These are phyloP conservation scores for Aspergillus diversus DNA, from an alignment of 495 filamentous ascomycete species.

Conservation along the genomic window DNA sequence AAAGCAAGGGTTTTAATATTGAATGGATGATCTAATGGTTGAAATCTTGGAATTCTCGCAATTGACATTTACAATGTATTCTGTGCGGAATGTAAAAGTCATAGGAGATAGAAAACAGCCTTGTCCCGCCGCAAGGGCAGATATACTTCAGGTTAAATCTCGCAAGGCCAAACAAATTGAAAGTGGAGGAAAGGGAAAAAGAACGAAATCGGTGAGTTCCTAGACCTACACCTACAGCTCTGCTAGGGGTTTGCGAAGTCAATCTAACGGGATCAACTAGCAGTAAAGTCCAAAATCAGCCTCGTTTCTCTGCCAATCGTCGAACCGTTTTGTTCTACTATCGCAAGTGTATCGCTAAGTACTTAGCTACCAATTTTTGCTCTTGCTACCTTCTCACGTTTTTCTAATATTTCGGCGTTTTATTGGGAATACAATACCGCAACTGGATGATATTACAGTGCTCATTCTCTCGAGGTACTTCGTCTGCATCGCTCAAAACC, in stretches of 20 bases:
- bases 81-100: background rate
- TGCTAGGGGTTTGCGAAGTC: background rate
- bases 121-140: background rate
- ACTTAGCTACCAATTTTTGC: too few species aligned
- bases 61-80: background rate
- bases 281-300: too few species aligned
- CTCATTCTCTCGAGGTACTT: too few species aligned
- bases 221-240: background rate
- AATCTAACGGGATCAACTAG: too few species aligned
- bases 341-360: too few species aligned
- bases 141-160: background rate
- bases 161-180: conserved; percentile 8
- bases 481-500: too few species aligned
- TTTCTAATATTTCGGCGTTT: too few species aligned
- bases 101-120: background rate
- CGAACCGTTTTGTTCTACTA: too few species aligned
- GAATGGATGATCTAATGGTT: background rate
- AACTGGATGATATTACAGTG: too few species aligned
- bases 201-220: conserved; percentile 26
- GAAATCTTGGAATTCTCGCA: background rate
- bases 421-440: too few species aligned
- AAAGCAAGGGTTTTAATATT: background rate
- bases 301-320: too few species aligned
- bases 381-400: too few species aligned
- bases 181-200: conserved; percentile 30